Conservation (phyloP, 2,329 filamentous ascomycete species). For the Orbilia javanica region DNA sequence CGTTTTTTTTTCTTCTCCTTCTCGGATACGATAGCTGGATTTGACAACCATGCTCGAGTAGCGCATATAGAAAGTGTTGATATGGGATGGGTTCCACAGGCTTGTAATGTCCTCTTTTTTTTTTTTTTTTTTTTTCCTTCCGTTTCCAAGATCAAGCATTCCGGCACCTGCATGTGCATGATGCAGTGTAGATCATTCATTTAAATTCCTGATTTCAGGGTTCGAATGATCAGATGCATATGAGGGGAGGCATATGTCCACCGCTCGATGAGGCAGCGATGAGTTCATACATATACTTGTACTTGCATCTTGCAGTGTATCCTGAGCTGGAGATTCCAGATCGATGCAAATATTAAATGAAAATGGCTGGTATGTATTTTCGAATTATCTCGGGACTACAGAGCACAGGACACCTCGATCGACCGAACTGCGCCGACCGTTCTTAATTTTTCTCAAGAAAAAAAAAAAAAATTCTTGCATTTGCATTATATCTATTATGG, state of each 20-base stretch:
- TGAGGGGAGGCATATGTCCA: neutral
- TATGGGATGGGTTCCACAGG: constrained; percentile 1
- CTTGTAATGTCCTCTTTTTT: too few species aligned
- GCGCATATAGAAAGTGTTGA: constrained; percentile 19
- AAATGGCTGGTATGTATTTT: neutral
- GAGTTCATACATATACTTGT: too few species aligned
- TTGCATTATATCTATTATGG: too few species aligned
- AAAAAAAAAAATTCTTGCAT: too few species aligned
- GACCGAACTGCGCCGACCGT: neutral
- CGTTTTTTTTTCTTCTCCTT: neutral
- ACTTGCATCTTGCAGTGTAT: too few species aligned
- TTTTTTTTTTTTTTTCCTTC: neutral
- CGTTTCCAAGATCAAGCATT: neutral
- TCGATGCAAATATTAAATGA: too few species aligned
- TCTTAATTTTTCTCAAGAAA: neutral
- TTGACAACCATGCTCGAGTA: neutral
- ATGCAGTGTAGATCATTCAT: constrained; percentile 16
- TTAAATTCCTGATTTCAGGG: constrained; percentile 17
- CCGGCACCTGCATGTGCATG: constrained; percentile 18
- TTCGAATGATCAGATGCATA: neutral
- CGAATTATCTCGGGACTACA: neutral
- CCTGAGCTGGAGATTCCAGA: too few species aligned
- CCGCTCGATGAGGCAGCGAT: neutral
- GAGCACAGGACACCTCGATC: neutral
- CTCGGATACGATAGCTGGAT: constrained; percentile 19